Base-by-base conservation (phyloP, 352 stramenopile genomes). In the Globisporangium perplexum region DNA sequence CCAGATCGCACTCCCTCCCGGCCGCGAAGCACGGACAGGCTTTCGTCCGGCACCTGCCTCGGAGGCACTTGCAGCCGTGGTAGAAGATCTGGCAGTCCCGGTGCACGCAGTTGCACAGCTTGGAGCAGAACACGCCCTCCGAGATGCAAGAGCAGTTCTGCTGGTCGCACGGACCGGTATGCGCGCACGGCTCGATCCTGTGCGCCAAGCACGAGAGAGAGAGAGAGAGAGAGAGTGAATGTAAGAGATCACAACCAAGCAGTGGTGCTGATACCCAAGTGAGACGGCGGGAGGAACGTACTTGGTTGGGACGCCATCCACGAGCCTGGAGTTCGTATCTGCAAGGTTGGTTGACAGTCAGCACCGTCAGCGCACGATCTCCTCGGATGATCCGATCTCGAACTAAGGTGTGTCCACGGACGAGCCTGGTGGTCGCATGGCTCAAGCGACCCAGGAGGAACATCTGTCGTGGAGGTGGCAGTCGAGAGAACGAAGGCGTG, bases 1-100 rank as follows among this genome's bases (percentile, higher is more conserved):
- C 93, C 23, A 96, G 69, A 64, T 98, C 93, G 65, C 95, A 98
- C 72, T 98, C 95, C 11, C 94, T 69, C 20, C 84, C 81, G 0
- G 87, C 72, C 26, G 86, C 88, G 59, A 90, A 96, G 66, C 95
- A 98, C 4, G 88, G 77, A 66, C 93, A 98, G 6, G 72, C 66
- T 39, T 93, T 93, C 8, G 79, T 93, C 22, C 68, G 74, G 60
- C 92, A 98, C 15, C 81, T 74, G 28, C 83, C 86, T 35, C 64
- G 69, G 36, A 75, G 65, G 52, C 95, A 98, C 22, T 79, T 73
- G 57, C 95, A 98, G 30, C 95, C 95, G 14, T 45, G 55, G 59
- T 86, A 94, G 31, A 96, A 95, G 56, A 97, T 97, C 35, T 73
- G 77, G 72, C 88, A 97, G 4, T 77, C 71, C 4, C 71, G 63